Evolutionary conservation across 805 yeast genomes (phyloP), one percentile per base, ranked within the genome.

Genomic region (Tetrapisispora fleetii): DNA sequence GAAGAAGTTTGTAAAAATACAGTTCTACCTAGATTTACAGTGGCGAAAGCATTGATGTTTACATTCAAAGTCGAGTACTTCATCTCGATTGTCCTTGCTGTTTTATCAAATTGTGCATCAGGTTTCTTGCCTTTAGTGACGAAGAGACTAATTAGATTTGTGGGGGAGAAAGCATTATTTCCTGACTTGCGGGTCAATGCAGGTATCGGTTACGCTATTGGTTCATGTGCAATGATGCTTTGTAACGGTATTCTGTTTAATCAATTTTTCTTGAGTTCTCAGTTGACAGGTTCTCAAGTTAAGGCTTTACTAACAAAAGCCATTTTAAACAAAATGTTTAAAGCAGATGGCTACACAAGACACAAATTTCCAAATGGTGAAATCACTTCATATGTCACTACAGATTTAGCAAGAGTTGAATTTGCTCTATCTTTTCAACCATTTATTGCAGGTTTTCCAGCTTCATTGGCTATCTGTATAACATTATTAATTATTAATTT

Each of bases 321-420:
- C 8, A 71, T 86, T 19, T 72, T 85, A 50, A 77, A 77, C 48
- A 89, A 89, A 63, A 75, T 90, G 13, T 77, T 86, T 54, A 70
- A 62, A 48, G 68, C 88, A 16, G 77, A 80, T 50, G 74, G 79
- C 11, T 71, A 70, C 44, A 76, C 90, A 2, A 75, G 75, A 47
- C 75, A 76, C 53, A 70, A 75, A 50, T 85, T 68, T 58, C 81
- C 95, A 1, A 73, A 79, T 24, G 83, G 91, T 40, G 79, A 76
- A 51, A 75, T 89, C 49, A 85, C 95, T 30, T 80, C 89, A 10
- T 67, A 87, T 62, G 76, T 88, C 62, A 85, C 93, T 52, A 81
- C 95, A 2, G 96, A 89, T 62, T 69, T 88, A 37, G 76, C 90
- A 16, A 78, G 95, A 59, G 74, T 89, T 33, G 95, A 87, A 64